Evolutionary conservation across 164 flowering plant genomes (phyloP), one percentile per base, ranked within the genome.

Genomic region (Chimonanthus salicifolius): DNA sequence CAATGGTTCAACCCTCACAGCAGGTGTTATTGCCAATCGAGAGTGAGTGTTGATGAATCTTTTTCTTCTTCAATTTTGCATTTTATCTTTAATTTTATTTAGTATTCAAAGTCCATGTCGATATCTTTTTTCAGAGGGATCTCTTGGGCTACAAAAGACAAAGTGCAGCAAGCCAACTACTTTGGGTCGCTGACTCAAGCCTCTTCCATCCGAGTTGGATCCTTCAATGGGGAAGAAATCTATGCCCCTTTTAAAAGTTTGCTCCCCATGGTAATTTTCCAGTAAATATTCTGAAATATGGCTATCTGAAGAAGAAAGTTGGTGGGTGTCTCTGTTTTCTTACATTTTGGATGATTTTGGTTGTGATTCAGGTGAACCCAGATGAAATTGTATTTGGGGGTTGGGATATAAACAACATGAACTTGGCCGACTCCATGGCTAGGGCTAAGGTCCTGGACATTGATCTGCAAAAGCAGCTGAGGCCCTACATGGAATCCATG

Each of bases 231-330:
- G 71, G 99, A 96, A 79, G 99, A 94, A 82, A 91, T 94, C n/a
- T 92, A 94, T 81, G 99, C 99, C 58, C 99, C 99, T 45, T 96
- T 96, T 84, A 94, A 93, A 87, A 96, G 99, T 85, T 82, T 96
- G 62, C 98, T 96, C 69, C 99, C 99, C 8, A 88, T 96, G 99
- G 99, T 96, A 74, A 48, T 63, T 33, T 16, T 15, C 16, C 46
- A 65, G 7, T 65, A 9, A 65, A 9, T 45, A 13, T 3, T 65
- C 4, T 44, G 7, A 60, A 4, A 60, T 11, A 11, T n/a, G 15
- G 8, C 4, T 11, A 60, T 60, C n/a, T n/a, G 11, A 44, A 15
- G 46, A 43, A 15, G 11, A 33, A 45, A 9, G 45, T 10, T 65
- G 68, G 4, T 65, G 68, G n/a, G 72, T 43, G 3, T 67, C 5